These are phyloP conservation scores for Stephania yunnanensis DNA, from an alignment of 164 flowering plant genomes.

Conservation along the genomic window DNA sequence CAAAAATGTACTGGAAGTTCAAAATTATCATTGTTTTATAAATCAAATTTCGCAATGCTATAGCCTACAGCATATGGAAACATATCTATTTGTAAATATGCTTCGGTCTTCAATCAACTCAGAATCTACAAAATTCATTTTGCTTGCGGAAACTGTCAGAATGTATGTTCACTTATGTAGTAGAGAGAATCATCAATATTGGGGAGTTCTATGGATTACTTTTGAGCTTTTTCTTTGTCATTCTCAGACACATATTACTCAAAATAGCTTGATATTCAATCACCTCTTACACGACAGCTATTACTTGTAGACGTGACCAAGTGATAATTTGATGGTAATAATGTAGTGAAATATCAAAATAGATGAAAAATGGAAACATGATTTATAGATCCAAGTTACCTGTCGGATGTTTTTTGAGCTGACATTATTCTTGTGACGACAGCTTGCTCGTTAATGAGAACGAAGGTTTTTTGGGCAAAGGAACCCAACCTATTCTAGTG, in stretches of 20 bases:
- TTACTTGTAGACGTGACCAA: neutral
- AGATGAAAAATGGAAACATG: neutral
- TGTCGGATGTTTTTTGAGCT: constrained; percentile 4
- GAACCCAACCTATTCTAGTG: constrained; percentile 49
- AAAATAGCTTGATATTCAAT: neutral
- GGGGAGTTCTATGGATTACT: too few species aligned
- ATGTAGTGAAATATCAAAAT: neutral
- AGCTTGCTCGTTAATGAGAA: constrained; percentile 55
- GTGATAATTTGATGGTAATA: neutral
- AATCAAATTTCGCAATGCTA: neutral
- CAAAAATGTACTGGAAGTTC: neutral
- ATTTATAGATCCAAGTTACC: neutral
- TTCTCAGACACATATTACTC: neutral
- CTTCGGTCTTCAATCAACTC: too few species aligned
- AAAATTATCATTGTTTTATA: neutral
- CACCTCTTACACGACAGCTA: neutral
- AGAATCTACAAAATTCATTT: too few species aligned
- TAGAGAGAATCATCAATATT: too few species aligned
- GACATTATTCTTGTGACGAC: constrained; percentile 22
- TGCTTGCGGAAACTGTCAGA: too few species aligned
- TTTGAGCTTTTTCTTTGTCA: too few species aligned
- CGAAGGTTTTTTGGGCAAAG: constrained; percentile 54
- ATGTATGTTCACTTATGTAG: too few species aligned
- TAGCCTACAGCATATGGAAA: too few species aligned
- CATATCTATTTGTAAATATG: too few species aligned